Base-by-base conservation (phyloP, 2,329 filamentous ascomycete genomes). In the Balansia obtecta region DNA sequence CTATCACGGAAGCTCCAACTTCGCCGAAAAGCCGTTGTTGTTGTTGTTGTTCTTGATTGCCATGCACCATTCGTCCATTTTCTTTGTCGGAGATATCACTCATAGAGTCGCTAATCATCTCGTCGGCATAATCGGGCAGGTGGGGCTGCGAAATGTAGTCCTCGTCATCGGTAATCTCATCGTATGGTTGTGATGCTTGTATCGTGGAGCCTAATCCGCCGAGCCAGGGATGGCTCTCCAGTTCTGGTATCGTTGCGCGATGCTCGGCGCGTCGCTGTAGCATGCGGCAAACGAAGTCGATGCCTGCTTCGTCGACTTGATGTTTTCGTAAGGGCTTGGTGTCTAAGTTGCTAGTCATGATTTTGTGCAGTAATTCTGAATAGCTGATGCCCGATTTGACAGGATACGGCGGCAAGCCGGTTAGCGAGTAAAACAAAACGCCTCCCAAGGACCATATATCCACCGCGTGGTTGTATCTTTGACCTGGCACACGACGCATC, bases 391-490 rank as follows among this genome's bases (percentile, higher is more conserved):
- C 87, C 30, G 78, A 81, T 55, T 82, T 80, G 15, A 86, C 89
- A 30, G 84, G 84, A 63, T 88, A 97, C 0, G 93, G 91, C 30
- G 91, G 86, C 32, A 76, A 75, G 11, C 80, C 81, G 5, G 85
- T 89, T n/a, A 98, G 72, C 7, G 88, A 75, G 61, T 86, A 93
- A 69, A 89, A 98, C 6, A 97, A 69, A 1, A 98, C 93, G 13
- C 90, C 93, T 15, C 88, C 93, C 45, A 95, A 80, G 0, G 93
- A 97, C 91, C 93, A 98, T 54, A 96, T 86, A 63, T 98, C 93
- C 33, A 97, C 87, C 1, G 89, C 88, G 54, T 95, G 88, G 61
- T 83, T 88, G 65, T 98, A 98, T 20, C 88, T 82, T 60, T 82
- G 79, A 49, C 68, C 77, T 55, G 68, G 65, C 12, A 61, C 58